These are phyloP conservation scores for Leccinum angustisporum DNA, from an alignment of 1,284 basidiomycete genomes.

Conservation along the genomic window DNA sequence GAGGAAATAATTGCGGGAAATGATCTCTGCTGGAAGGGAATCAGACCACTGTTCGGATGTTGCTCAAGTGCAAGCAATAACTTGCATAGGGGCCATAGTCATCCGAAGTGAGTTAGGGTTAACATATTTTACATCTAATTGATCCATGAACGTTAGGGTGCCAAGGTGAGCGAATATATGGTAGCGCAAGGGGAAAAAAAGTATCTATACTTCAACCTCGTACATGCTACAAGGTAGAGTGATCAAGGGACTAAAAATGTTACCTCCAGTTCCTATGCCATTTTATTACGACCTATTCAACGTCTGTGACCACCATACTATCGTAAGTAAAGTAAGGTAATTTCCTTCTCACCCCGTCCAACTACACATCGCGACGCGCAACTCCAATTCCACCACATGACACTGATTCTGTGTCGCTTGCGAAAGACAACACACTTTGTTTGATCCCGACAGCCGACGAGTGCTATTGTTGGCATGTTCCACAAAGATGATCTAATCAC, in stretches of 20 bases:
- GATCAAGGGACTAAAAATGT: not conserved
- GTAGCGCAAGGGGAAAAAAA: no score
- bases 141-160: no score
- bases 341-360: not conserved
- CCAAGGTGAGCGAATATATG: no score
- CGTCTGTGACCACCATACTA: not conserved
- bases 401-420: not conserved
- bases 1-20: constrained; percentile 6
- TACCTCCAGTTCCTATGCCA: not conserved
- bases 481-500: not conserved
- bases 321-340: not conserved
- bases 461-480: no score
- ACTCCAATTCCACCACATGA: not conserved
- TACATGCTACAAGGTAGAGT: not conserved
- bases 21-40: constrained; percentile 2
- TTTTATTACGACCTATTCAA: not conserved
- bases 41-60: not conserved
- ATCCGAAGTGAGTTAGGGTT: no score
- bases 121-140: no score
- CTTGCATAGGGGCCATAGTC: no score
- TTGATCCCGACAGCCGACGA: not conserved
- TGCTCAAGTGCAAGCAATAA: no score
- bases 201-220: no score
- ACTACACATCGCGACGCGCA: not conserved
- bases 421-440: not conserved